Base-by-base conservation (phyloP, 1,284 basidiomycete species). In the Rhodotorula sp. region DNA sequence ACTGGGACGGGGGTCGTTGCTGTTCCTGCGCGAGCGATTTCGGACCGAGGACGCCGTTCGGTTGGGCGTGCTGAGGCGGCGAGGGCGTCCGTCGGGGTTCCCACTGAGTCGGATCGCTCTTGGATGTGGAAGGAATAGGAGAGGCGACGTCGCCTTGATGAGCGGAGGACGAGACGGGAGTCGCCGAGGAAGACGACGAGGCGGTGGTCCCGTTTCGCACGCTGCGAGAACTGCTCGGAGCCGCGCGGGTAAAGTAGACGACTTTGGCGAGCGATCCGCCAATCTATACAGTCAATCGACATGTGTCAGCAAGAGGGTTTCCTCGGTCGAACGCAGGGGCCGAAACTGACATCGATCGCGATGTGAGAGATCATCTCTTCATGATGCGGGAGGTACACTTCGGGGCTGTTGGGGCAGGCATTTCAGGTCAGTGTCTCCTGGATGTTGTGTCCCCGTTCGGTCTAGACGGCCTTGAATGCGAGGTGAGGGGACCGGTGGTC, bases 181-280 rank as follows among this genome's bases (percentile, higher is more conserved):
- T 66, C 49, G 38, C 66, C 16, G 68, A 49, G 5, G 64, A 55
- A 26, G 75, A 31, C 0, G 62, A 47, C 14, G 54, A 67, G 21
- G 73, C 62, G 49, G 60, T 50, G 2, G 38, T 43, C 31, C 71
- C 74, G 60, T 63, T 69, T 19, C 61, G 31, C 18, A 19, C 54
- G 14, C 47, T 54, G 14, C 66, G 60, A 0, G 43, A 19, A 12
- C 48, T 5, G n/a, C 52, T 56, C 2, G 65, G 66, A 1, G 73
- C 68, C 10, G 70, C 49, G 7, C 94, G 89, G 65, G 93, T 97
- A 81, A 99, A 99, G 84, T 98, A 99, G 78, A 98, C 93, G 68
- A 99, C 92, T 82, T 99, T 99, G 72, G 95, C 95, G 19, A 99
- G 84, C 7, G 95, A 98, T 49, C 95, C 95, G 52, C 97, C 95